Conservation (phyloP, 2,329 filamentous ascomycete genomes). For the Botrytis deweyae region DNA sequence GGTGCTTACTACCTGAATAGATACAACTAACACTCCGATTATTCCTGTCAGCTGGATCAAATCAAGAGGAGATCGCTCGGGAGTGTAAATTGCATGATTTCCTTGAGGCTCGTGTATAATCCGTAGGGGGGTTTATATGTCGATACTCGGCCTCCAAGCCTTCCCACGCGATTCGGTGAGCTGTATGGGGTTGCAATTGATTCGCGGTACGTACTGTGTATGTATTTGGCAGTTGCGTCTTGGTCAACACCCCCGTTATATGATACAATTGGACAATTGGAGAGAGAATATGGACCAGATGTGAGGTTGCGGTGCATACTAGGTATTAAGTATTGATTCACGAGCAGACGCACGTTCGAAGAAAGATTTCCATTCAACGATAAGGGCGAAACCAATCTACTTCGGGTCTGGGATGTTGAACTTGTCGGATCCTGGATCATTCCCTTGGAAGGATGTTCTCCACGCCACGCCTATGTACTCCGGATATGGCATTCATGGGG, state of each 20-base stretch:
- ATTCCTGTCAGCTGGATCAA: conserved; percentile 6
- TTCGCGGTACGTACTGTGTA: neutral
- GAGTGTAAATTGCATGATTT: neutral
- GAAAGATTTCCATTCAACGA: conserved; percentile 8
- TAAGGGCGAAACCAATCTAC: conserved; percentile 9
- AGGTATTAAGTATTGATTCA: conserved; percentile 6
- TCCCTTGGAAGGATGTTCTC: neutral
- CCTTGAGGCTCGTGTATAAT: neutral
- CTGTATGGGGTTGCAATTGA: neutral
- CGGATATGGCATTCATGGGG: neutral
- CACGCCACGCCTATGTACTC: conserved; percentile 1
- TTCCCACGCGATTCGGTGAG: neutral
- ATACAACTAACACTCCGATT: neutral
- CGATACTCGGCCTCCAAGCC: neutral
- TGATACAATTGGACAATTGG: neutral
- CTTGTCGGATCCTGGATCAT: neutral
- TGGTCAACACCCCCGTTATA: neutral
- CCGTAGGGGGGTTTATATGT: neutral
- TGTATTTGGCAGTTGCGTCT: neutral
- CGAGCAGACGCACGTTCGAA: conserved; percentile 8
- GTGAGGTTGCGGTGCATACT: conserved; percentile 1
- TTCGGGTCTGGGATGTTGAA: neutral
- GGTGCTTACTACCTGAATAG: neutral
- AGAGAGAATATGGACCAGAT: too few species aligned
- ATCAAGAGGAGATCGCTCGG: neutral